phyloP scores from a whole-genome alignment of 2,329 filamentous ascomycete species.

The Orbilia quercus region DNA sequence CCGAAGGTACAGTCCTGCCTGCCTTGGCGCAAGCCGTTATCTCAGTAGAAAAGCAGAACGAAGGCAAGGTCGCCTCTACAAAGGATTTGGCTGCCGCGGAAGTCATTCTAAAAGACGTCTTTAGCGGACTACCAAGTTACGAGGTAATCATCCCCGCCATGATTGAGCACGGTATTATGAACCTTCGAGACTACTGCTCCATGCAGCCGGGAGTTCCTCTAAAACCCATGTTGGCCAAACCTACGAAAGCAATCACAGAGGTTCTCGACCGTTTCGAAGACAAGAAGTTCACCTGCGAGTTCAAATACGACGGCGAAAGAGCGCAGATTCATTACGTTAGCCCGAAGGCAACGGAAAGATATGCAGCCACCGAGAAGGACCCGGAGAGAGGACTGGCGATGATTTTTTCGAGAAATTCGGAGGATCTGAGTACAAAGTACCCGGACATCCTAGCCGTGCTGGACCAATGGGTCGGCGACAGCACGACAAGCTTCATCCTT shows the following conservation, averaged over 20 bases:
- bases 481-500: conserved; percentile 94
- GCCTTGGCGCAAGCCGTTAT: conserved; percentile 89
- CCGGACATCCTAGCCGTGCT: conserved; percentile 93
- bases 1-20: conserved; percentile 90
- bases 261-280: conserved; percentile 95
- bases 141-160: conserved; percentile 93
- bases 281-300: conserved; percentile 96
- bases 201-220: conserved; percentile 91
- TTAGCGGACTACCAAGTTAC: conserved; percentile 93
- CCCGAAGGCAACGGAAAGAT: conserved; percentile 77
- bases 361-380: conserved; percentile 71
- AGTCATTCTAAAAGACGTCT: conserved; percentile 86
- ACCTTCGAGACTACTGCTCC: conserved; percentile 85
- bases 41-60: conserved; percentile 79
- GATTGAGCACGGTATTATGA: conserved; percentile 84
- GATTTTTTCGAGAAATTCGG: conserved; percentile 97
- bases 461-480: conserved; percentile 85
- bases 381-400: conserved; percentile 81
- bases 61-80: conserved; percentile 76
- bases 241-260: conserved; percentile 97
- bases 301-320: conserved; percentile 97
- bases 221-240: conserved; percentile 98
- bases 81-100: conserved; percentile 85
- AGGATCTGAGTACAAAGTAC: conserved; percentile 97
- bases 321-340: conserved; percentile 99